Evolutionary conservation across 2,329 filamentous ascomycete genomes (phyloP).

Genomic region (Orbilia ellipsospora): DNA sequence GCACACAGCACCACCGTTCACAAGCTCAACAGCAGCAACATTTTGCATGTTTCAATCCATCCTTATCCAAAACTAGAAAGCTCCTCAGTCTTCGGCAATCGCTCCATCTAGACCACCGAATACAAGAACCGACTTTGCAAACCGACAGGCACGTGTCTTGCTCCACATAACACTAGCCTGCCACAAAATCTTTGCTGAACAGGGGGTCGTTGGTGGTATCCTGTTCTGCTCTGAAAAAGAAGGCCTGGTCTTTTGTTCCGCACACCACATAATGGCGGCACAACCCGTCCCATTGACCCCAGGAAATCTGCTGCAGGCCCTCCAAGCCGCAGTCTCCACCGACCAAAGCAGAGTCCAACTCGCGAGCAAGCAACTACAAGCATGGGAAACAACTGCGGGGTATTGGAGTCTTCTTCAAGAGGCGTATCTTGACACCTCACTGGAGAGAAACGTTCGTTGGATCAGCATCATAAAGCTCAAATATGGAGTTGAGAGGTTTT

Average conservation of each 20-base stretch:
- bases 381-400: conserved; percentile 66
- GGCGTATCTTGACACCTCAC: conserved; percentile 80
- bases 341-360: conserved; percentile 67
- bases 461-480: conserved; percentile 94
- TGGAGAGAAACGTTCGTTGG: conserved; percentile 82
- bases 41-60: background rate
- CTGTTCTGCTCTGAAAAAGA: too few species aligned
- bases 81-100: too few species aligned
- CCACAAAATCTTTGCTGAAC: too few species aligned
- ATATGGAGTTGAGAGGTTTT: conserved; percentile 95
- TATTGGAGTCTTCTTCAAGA: conserved; percentile 70
- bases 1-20: background rate
- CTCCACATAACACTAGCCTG: too few species aligned
- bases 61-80: conserved; percentile 4
- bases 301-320: conserved; percentile 65
- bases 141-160: background rate
- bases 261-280: conserved; percentile 29
- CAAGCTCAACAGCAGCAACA: background rate
- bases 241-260: background rate
- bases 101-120: background rate
- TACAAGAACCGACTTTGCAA: background rate
- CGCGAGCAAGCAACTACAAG: conserved; percentile 67
- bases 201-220: too few species aligned
- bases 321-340: conserved; percentile 65
- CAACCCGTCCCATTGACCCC: conserved; percentile 61